These are phyloP conservation scores for Daphne laureola DNA, from an alignment of 441 rosid species.

Conservation along the genomic window DNA sequence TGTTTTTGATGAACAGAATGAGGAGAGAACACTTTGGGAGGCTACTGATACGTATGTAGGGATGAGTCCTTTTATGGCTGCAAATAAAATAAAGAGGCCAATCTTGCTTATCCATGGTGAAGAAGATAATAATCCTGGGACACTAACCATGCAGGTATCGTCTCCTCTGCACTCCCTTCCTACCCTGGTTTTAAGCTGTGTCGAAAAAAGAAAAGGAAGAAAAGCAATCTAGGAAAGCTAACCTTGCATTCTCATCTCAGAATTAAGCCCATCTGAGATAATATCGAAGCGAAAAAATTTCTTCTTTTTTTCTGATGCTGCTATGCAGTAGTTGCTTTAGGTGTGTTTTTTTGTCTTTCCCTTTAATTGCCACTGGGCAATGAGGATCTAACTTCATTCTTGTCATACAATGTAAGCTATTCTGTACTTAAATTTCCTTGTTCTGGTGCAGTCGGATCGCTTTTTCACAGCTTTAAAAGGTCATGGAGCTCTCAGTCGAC, in stretches of 20 bases:
- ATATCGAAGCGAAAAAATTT: too few relatives aligned
- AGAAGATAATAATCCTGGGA: conserved; percentile 95
- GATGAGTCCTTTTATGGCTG: conserved; percentile 97
- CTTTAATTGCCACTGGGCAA: too few relatives aligned
- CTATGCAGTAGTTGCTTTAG: too few relatives aligned
- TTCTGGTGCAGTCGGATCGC: conserved; percentile 70
- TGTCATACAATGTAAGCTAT: too few relatives aligned
- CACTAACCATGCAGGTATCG: conserved; percentile 90
- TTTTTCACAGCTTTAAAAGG: conserved; percentile 94
- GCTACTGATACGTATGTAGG: conserved; percentile 73
- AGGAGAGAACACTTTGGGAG: conserved; percentile 97
- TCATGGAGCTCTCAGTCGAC: conserved; percentile 85
- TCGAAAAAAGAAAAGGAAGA: too few relatives aligned
- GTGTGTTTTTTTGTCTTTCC: too few relatives aligned
- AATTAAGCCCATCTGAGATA: too few relatives aligned
- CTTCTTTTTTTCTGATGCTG: too few relatives aligned
- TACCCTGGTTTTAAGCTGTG: not conserved
- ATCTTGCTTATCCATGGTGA: conserved; percentile 95
- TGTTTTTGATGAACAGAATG: conserved; percentile 43
- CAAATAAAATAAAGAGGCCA: conserved; percentile 89
- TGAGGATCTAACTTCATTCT: too few relatives aligned
- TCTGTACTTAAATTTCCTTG: too few relatives aligned
- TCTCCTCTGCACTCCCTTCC: not conserved
- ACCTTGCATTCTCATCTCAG: too few relatives aligned
- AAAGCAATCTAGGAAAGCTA: too few relatives aligned